Evolutionary conservation across 805 yeast genomes (phyloP), one percentile per base, ranked within the genome.

Genomic region (Maudiozyma bulderi): DNA sequence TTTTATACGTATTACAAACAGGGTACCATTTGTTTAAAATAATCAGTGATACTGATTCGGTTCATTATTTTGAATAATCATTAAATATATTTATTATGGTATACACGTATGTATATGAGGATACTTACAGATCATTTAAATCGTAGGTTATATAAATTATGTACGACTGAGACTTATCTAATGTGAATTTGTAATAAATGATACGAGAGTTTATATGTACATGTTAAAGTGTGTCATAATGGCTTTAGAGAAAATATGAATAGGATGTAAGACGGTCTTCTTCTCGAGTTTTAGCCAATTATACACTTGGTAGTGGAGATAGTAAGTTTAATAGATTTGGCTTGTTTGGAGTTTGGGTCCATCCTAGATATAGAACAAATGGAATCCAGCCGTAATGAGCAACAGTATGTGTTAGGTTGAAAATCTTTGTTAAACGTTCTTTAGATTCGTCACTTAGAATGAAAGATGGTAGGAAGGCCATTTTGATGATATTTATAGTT

Each of bases 361-460:
- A 84, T 44, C 93, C 99, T 59, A 93, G 73, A 75, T 93, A 93
- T 64, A 93, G 74, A 56, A 93, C 83, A 65, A 93, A 85, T 50
- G 99, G 99, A 61, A 93, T 83, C 87, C 95, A 93, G 44, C 98
- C 97, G 70, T 89, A 93, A 71, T 95, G 99, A 51, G 91, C 86
- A 61, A 84, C 77, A 47, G 87, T 85, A 66, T 88, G 86, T 55
- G 96, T 81, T 59, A 87, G 75, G 59, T 86, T 95, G 57, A 89
- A 72, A 54, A 90, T 72, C 68, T 83, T 87, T 66, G 82, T 72
- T 68, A 93, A 78, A 73, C 98, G 88, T 74, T 93, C 99, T 78
- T 85, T 61, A 43, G 69, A 65, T 51, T 67, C 70, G 56, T 67
- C 70, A 49, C 69, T 64, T 51, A 66, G 51, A 45, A 66, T 66